Percentiles rank a stretch among this genome's conserved stretches.
phyloP scores from a whole-genome alignment of 2,329 filamentous ascomycete species.

The Talaromyces amestolkiae region DNA sequence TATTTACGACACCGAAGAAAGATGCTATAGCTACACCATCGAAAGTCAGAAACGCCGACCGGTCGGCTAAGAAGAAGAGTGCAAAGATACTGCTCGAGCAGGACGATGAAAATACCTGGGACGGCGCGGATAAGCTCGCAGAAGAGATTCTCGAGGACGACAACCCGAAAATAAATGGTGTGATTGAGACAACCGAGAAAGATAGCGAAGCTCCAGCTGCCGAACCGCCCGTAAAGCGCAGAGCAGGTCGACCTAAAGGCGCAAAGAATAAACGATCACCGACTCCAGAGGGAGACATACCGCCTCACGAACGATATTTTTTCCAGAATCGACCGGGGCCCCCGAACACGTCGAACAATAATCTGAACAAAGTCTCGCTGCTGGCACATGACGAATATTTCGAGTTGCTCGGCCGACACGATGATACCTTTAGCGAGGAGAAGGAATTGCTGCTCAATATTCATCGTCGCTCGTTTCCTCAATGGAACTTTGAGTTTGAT shows the following conservation, averaged over 20 bases:
- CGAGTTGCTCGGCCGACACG: constrained; percentile 59
- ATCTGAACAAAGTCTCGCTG: constrained; percentile 68
- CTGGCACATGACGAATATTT: constrained; percentile 94
- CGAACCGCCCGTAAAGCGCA: constrained; percentile 51
- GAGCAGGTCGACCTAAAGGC: constrained; percentile 56
- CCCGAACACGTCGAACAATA: constrained; percentile 83
- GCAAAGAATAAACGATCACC: constrained; percentile 64
- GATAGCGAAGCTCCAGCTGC: constrained; percentile 38
- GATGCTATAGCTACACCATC: constrained; percentile 54
- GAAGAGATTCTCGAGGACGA: constrained; percentile 64
- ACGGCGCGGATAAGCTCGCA: constrained; percentile 65
- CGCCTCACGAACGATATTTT: constrained; percentile 89
- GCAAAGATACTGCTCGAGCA: constrained; percentile 72
- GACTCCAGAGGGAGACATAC: constrained; percentile 76
- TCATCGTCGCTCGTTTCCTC: constrained; percentile 77
- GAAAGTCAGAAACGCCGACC: constrained; percentile 69
- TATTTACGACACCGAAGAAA: constrained; percentile 43
- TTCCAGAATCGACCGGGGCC: constrained; percentile 82
- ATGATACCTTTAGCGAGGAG: constrained; percentile 69
- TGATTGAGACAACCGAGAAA: constrained; percentile 33
- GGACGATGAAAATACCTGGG: constrained; percentile 65
- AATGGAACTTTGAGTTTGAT: constrained; percentile 88
- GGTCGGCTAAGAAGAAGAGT: constrained; percentile 84
- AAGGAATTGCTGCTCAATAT: constrained; percentile 69
- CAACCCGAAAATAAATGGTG: constrained; percentile 26